These are phyloP conservation scores for Botryosphaeria dothidea DNA, from an alignment of 2,329 filamentous ascomycete genomes.

Conservation along the genomic window DNA sequence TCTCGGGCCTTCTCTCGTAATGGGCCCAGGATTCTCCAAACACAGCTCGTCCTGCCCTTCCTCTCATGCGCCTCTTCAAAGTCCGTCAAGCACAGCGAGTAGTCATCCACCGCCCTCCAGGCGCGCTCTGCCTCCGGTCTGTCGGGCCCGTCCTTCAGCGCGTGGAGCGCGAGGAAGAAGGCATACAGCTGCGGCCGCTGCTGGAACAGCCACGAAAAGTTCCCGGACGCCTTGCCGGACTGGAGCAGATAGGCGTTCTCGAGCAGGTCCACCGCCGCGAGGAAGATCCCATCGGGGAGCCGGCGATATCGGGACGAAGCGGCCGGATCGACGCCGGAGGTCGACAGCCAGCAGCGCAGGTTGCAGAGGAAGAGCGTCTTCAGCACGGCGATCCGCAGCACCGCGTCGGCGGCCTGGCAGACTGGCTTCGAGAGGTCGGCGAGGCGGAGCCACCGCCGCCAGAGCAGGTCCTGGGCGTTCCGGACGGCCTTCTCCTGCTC, in stretches of 20 bases:
- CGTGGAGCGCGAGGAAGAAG: background rate
- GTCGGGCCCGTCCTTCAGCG: background rate
- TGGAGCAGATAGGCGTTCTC: background rate
- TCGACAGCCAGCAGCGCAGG: background rate
- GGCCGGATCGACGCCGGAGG: background rate
- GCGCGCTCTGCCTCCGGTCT: background rate
- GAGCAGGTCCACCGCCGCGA: background rate
- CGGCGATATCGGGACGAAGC: background rate
- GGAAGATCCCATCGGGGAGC: background rate
- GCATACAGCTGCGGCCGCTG: conserved; percentile 4
- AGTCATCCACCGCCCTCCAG: background rate
- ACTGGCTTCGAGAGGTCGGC: background rate
- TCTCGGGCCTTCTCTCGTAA: background rate
- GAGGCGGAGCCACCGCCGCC: background rate
- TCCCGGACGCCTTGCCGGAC: background rate
- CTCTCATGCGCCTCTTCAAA: background rate
- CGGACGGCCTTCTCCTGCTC: background rate
- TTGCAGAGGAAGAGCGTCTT: background rate
- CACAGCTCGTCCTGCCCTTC: background rate
- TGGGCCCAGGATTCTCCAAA: background rate
- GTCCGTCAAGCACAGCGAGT: background rate
- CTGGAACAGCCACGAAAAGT: conserved; percentile 4
- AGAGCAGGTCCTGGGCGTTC: background rate
- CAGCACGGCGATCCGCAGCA: background rate
- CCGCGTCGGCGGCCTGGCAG: background rate